Evolutionary conservation across 2,329 filamentous ascomycete genomes (phyloP).

Genomic region (Fusarium sp.): DNA sequence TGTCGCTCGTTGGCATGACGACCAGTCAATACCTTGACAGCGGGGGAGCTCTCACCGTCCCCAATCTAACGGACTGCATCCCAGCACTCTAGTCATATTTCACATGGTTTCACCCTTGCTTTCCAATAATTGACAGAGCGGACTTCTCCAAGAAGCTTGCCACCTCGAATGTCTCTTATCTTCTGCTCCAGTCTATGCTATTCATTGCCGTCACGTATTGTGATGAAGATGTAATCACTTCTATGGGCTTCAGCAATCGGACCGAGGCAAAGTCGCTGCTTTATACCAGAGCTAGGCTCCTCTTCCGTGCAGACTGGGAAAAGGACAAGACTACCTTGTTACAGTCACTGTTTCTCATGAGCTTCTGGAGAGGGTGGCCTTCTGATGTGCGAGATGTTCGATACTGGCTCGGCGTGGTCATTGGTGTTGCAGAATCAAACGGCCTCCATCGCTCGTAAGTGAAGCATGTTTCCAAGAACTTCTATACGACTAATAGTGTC

Average conservation of each 20-base stretch:
- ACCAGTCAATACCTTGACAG: constrained; percentile 64
- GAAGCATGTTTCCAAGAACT: not conserved
- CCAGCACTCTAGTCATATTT: constrained; percentile 66
- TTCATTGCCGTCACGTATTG: constrained; percentile 68
- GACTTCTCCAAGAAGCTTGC: constrained; percentile 55
- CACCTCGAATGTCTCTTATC: constrained; percentile 58
- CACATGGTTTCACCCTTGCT: constrained; percentile 67
- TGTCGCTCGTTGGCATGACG: constrained; percentile 53
- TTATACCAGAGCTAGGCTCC: constrained; percentile 62
- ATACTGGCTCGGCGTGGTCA: constrained; percentile 64
- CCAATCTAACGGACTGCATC: constrained; percentile 55
- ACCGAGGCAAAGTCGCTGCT: constrained; percentile 63
- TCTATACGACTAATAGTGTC: not conserved
- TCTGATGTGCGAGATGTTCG: constrained; percentile 60
- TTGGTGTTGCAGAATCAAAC: constrained; percentile 63
- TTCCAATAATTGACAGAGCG: constrained; percentile 64
- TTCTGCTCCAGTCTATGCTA: constrained; percentile 65
- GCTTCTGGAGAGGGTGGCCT: constrained; percentile 66
- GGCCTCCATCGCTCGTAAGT: constrained; percentile 57
- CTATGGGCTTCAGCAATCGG: constrained; percentile 61
- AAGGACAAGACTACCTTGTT: constrained; percentile 62
- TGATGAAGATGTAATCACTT: constrained; percentile 57
- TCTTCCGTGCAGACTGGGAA: constrained; percentile 67
- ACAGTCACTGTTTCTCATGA: constrained; percentile 65
- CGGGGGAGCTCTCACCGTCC: constrained; percentile 59